Evolutionary conservation across 805 yeast genomes (phyloP).

Genomic region (Candida nitratophila): DNA sequence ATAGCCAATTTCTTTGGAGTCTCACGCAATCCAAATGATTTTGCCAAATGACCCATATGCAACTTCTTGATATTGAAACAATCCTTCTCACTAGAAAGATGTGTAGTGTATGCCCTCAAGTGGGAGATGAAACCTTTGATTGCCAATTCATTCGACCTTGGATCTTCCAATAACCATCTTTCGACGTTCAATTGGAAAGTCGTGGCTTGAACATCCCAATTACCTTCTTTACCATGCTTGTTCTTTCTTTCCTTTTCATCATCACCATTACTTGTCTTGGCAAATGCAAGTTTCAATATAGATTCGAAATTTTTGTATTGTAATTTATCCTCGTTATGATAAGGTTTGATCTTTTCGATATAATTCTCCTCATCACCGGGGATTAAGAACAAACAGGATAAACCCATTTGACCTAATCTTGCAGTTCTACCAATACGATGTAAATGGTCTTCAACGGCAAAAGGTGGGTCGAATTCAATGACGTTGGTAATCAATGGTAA

Average conservation of each 20-base stretch:
- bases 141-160: constrained; percentile 55
- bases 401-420: constrained; percentile 87
- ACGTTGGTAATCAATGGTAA: constrained; percentile 80
- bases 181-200: constrained; percentile 92
- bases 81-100: constrained; percentile 69
- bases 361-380: constrained; percentile 91
- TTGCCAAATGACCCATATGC: constrained; percentile 95
- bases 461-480: constrained; percentile 92
- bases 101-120: constrained; percentile 93
- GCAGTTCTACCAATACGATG: constrained; percentile 98
- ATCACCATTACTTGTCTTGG: constrained; percentile 13
- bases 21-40: constrained; percentile 90
- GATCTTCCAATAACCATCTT: constrained; percentile 75
- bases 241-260: constrained; percentile 17
- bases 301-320: constrained; percentile 42
- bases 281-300: constrained; percentile 22
- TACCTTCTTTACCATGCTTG: constrained; percentile 28
- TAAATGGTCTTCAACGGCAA: constrained; percentile 86
- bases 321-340: constrained; percentile 49
- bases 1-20: constrained; percentile 78
- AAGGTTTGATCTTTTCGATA: constrained; percentile 49
- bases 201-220: constrained; percentile 93
- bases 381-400: constrained; percentile 66
- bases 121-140: constrained; percentile 81
- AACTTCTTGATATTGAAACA: constrained; percentile 74